Conservation (phyloP, 257 asterid genomes). For the Coffea canephora region DNA sequence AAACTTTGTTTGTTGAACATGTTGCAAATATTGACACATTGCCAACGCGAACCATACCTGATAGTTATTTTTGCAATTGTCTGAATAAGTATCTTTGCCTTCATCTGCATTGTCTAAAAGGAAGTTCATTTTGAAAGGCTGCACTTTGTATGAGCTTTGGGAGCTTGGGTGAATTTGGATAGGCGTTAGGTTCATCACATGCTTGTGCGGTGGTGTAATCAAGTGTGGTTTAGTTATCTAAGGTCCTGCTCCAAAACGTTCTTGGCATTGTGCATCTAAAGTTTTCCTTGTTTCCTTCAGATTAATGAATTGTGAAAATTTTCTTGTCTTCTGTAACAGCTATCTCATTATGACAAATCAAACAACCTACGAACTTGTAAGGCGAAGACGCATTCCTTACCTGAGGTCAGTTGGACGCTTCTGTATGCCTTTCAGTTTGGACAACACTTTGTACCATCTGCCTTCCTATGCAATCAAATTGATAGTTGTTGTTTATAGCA, state of each 20-base stretch:
- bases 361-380: constrained; percentile 92
- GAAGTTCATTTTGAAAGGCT: background rate
- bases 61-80: too few species aligned
- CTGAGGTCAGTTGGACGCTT: constrained; percentile 56
- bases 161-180: constrained; percentile 2
- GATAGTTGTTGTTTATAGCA: background rate
- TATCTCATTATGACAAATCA: constrained; percentile 89
- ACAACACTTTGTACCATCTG: background rate
- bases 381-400: constrained; percentile 78
- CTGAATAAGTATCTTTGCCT: background rate
- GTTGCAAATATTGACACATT: background rate
- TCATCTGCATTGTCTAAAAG: background rate
- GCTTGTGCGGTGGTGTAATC: background rate
- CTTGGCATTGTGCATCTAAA: background rate
- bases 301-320: constrained; percentile 10
- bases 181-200: background rate
- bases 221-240: background rate
- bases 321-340: constrained; percentile 46
- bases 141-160: background rate
- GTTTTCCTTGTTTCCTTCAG: background rate
- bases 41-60: background rate
- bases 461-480: background rate
- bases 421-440: background rate
- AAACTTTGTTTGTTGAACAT: background rate
- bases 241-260: background rate